These are phyloP conservation scores for Aspergillus leporis DNA, from an alignment of 495 filamentous ascomycete genomes.

Conservation along the genomic window DNA sequence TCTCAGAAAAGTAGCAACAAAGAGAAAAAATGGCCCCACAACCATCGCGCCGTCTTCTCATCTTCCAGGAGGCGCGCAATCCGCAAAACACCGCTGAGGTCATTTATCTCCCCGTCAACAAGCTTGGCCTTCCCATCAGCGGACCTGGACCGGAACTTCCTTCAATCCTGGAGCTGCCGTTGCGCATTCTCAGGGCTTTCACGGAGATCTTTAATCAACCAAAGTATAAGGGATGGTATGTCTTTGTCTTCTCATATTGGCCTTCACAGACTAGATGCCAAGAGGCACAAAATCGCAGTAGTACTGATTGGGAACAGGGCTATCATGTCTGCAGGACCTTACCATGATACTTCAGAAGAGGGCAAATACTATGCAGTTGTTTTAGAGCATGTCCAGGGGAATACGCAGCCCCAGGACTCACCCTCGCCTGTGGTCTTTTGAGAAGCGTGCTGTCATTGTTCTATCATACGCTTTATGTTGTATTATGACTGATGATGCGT, in stretches of 20 bases:
- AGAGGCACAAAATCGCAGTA: background rate
- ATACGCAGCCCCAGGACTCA: background rate
- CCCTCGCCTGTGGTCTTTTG: background rate
- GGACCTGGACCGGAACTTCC: slow-evolving; percentile 38
- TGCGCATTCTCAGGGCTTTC: slow-evolving; percentile 40
- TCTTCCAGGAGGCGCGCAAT: slow-evolving; percentile 41
- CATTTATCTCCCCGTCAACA: slow-evolving; percentile 44
- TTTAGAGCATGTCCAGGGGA: slow-evolving; percentile 31
- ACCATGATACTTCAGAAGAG: slow-evolving; percentile 41
- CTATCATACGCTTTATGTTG: background rate
- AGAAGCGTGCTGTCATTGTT: background rate
- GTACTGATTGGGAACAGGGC: slow-evolving; percentile 29
- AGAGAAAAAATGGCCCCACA: slow-evolving; percentile 10
- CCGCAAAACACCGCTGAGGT: slow-evolving; percentile 32
- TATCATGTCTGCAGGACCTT: slow-evolving; percentile 39
- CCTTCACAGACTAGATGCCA: background rate
- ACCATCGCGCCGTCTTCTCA: slow-evolving; percentile 32
- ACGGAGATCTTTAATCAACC: slow-evolving; percentile 48
- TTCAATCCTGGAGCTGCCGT: slow-evolving; percentile 41
- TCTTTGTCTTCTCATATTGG: slow-evolving; percentile 21
- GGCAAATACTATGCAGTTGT: slow-evolving; percentile 49
- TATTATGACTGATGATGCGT: slow-evolving; percentile 1
- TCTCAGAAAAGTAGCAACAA: background rate
- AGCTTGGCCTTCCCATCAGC: slow-evolving; percentile 44
- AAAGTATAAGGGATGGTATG: slow-evolving; percentile 49